phyloP scores from a whole-genome alignment of 2,329 filamentous ascomycete species.

The Penicillium sp. region DNA sequence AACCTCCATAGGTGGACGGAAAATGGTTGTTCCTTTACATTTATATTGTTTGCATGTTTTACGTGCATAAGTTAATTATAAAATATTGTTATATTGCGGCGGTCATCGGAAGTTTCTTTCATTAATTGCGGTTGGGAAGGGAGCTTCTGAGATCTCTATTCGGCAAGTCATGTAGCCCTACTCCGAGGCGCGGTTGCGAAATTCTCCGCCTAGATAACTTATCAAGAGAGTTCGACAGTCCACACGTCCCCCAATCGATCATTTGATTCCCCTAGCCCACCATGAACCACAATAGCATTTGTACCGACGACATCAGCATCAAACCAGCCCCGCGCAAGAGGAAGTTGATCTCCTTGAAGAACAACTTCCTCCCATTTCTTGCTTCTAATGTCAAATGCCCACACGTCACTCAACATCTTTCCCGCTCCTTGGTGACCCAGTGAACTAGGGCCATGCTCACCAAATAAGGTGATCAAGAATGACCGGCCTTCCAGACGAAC shows the following conservation, averaged over 20 bases:
- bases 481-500: constrained; percentile 35
- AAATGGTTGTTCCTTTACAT: too few species aligned
- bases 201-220: not conserved
- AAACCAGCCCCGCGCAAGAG: constrained; percentile 53
- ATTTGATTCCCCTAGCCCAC: constrained; percentile 54
- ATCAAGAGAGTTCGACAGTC: constrained; percentile 35
- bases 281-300: constrained; percentile 46
- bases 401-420: constrained; percentile 55
- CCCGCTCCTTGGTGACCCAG: constrained; percentile 56
- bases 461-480: constrained; percentile 52
- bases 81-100: too few species aligned
- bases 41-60: too few species aligned
- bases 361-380: constrained; percentile 36
- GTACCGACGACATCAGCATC: constrained; percentile 46
- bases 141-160: too few species aligned
- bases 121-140: too few species aligned
- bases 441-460: constrained; percentile 53
- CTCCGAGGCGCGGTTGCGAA: not conserved
- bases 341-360: constrained; percentile 24
- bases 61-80: too few species aligned
- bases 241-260: constrained; percentile 52
- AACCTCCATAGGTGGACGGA: too few species aligned
- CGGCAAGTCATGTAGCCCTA: too few species aligned
- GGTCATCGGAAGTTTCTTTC: too few species aligned
- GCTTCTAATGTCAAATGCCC: constrained; percentile 44